Base-by-base conservation (phyloP, 257 asterid species). In the Solanum ahanhuiri region DNA sequence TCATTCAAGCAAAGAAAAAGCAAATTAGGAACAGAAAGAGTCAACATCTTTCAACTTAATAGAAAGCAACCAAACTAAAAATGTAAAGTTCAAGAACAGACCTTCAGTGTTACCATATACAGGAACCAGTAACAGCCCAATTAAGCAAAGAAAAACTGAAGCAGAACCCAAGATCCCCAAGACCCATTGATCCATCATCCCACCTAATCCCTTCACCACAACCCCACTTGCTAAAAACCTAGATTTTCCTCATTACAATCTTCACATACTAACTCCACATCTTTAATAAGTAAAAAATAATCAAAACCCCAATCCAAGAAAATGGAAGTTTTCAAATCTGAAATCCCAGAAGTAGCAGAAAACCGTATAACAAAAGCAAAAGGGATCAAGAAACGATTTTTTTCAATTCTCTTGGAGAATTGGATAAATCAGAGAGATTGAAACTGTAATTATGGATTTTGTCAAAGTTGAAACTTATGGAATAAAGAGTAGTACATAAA, bases 21-120 rank as follows among this genome's bases (percentile, higher is more conserved):
- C 2, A 54, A 54, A 64, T 37, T 66, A 70, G 30, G 37, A 20
- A 48, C 45, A 10, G 34, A 71, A 45, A 70, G 34, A 25, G 31
- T 85, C 70, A 71, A 85, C 51, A 31, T 14, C 30, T 43, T 33
- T 31, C n/a, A 70, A 48, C 54, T 12, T 45, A 22, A 58, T 11
- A 12, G 54, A 51, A 85, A 85, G 60, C 83, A 84, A 22, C 63
- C 57, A 89, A 28, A 45, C 84, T n/a, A 23, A 37, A 81, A 85
- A 83, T 34, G 85, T 48, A 51, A 23, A 81, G 67, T 15, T 25
- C 8, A 39, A 87, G 12, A 86, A 71, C 88, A 37, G 71, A 96
- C 99, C 99, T 96, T 96, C 99, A 28, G 92, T 94, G 91, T 96
- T 96, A 72, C 92, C 85, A 77, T 93, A 92, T 86, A 93, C 98